These are phyloP conservation scores for Hygrophorus russula DNA, from an alignment of 768 basidiomycete genomes.

Conservation along the genomic window DNA sequence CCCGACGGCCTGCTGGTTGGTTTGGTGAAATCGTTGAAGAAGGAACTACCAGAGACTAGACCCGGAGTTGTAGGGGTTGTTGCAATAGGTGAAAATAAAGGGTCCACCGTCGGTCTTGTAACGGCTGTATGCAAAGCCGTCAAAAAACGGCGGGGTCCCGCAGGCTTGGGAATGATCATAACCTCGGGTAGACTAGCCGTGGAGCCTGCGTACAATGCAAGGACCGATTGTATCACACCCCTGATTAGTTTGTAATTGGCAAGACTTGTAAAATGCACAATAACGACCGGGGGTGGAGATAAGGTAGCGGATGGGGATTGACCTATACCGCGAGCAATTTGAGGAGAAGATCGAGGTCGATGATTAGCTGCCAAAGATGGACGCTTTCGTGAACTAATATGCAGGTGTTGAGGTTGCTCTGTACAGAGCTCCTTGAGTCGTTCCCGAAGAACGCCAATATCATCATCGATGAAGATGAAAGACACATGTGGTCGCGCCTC, in stretches of 20 bases:
- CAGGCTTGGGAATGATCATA: conserved; percentile 96
- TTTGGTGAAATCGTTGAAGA: conserved; percentile 25
- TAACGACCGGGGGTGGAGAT: conserved; percentile 32
- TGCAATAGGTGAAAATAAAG: conserved; percentile 89
- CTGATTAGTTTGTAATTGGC: conserved; percentile 82
- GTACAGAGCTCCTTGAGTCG: conserved; percentile 58
- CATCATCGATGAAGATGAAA: conserved; percentile 90
- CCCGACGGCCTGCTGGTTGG: conserved; percentile 36
- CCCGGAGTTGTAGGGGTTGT: conserved; percentile 82
- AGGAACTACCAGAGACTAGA: conserved; percentile 26
- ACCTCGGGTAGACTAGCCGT: conserved; percentile 64
- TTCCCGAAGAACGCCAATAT: conserved; percentile 68
- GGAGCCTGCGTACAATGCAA: conserved; percentile 34
- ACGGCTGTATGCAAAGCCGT: conserved; percentile 88
- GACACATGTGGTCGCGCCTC: conserved; percentile 23
- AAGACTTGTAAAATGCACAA: conserved; percentile 88
- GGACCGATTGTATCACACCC: conserved; percentile 67
- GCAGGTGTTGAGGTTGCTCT: conserved; percentile 35
- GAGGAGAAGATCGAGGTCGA: conserved; percentile 72
- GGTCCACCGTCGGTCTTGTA: conserved; percentile 78
- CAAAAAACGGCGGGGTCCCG: conserved; percentile 86
- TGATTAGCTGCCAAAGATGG: conserved; percentile 59
- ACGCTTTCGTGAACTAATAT: conserved; percentile 40
- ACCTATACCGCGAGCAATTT: conserved; percentile 51
- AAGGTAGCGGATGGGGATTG: conserved; percentile 17